Conservation (phyloP, 768 basidiomycete genomes). For the Hortiboletus flavorubellus region DNA sequence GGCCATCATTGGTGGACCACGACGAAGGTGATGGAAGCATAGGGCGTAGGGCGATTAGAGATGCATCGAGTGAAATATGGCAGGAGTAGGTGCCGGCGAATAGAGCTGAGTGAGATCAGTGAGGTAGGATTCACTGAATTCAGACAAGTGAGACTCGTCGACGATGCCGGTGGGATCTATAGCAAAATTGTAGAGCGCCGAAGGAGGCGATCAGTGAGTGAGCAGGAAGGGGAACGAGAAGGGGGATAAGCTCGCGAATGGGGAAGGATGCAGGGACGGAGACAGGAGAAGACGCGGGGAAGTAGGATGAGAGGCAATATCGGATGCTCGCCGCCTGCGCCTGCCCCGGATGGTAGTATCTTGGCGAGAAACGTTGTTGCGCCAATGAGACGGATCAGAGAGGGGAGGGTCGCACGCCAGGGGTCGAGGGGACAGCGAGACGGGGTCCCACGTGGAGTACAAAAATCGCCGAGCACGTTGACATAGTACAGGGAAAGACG, state of each 20-base stretch:
- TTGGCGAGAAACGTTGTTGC: conserved; percentile 46
- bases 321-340: conserved; percentile 52
- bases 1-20: conserved; percentile 77
- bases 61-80: conserved; percentile 29
- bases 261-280: conserved; percentile 36
- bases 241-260: conserved; percentile 49
- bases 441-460: conserved; percentile 22
- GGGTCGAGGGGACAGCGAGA: conserved; percentile 25
- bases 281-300: conserved; percentile 24
- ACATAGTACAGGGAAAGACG: too few species aligned
- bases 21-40: conserved; percentile 40
- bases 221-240: conserved; percentile 48
- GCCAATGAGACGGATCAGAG: conserved; percentile 54
- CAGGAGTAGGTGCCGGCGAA: conserved; percentile 41
- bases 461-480: too few species aligned
- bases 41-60: conserved; percentile 13
- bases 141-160: neutral
- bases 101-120: conserved; percentile 11
- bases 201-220: conserved; percentile 37
- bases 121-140: neutral
- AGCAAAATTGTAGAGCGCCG: conserved; percentile 24
- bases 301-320: conserved; percentile 35
- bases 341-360: conserved; percentile 53
- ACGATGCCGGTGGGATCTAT: neutral
- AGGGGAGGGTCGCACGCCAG: conserved; percentile 43